These are phyloP conservation scores for Leccinum ochraceum DNA, from an alignment of 768 basidiomycete genomes.

Conservation along the genomic window DNA sequence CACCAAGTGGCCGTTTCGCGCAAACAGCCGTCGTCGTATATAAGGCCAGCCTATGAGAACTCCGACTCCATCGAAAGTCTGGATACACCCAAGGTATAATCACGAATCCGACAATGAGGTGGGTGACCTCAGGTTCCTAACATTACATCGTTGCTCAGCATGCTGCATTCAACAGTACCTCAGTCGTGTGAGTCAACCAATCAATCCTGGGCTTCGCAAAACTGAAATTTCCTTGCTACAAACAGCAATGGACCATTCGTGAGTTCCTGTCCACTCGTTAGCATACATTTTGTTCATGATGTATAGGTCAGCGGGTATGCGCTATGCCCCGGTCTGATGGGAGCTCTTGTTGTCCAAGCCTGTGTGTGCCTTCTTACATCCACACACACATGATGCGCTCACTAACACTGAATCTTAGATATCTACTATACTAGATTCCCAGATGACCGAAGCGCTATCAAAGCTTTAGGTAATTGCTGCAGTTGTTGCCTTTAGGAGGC, in stretches of 20 bases:
- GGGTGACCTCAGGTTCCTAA: neutral
- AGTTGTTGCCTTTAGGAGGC: neutral
- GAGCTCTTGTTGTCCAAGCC: neutral
- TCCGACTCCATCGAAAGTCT: neutral
- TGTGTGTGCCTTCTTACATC: neutral
- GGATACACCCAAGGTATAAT: neutral
- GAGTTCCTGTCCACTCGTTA: neutral
- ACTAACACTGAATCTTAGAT: neutral
- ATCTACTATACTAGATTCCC: constrained; percentile 1
- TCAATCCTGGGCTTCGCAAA: neutral
- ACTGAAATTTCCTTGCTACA: neutral
- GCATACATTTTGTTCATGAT: neutral
- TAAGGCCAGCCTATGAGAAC: neutral
- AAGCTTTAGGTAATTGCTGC: neutral
- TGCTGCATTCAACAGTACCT: neutral
- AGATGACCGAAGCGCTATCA: neutral
- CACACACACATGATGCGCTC: neutral
- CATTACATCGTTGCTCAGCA: neutral
- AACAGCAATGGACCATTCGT: neutral
- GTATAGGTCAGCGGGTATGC: neutral
- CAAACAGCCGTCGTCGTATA: neutral
- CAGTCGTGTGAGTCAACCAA: neutral
- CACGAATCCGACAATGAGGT: neutral
- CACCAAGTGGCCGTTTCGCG: neutral
- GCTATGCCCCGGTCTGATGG: neutral